Conservation (phyloP, 106 monocot species). For the Apostasia ramifera region DNA sequence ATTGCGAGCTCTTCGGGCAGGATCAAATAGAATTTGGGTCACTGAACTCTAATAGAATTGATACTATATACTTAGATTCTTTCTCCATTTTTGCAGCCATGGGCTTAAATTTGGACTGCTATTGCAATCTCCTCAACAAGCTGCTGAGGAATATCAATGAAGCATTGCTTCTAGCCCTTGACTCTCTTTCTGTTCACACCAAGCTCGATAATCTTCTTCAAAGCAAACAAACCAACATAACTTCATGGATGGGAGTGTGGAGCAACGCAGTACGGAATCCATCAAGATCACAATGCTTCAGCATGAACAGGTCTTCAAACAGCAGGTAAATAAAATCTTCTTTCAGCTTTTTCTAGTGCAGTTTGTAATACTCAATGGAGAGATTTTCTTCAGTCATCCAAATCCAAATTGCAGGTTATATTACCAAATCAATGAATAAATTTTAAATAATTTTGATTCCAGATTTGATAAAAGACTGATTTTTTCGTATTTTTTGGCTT, state of each 20-base stretch:
- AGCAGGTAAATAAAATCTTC: slow-evolving; percentile 33
- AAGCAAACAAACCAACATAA: slow-evolving; percentile 2
- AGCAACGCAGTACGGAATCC: slow-evolving; percentile 23
- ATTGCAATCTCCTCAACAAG: slow-evolving; percentile 8
- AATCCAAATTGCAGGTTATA: too few species aligned
- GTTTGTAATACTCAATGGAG: too few species aligned
- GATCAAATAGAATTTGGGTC: too few species aligned
- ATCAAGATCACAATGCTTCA: slow-evolving; percentile 42
- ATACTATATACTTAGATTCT: neutral
- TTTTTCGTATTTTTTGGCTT: neutral
- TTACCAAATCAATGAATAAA: neutral
- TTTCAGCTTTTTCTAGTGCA: neutral
- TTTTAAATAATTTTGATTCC: neutral
- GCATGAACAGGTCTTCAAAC: slow-evolving; percentile 53
- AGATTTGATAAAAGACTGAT: neutral
- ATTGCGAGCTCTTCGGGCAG: too few species aligned
- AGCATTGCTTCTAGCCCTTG: neutral
- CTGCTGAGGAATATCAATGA: slow-evolving; percentile 5
- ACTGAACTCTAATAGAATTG: too few species aligned
- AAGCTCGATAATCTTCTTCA: neutral
- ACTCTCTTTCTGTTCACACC: neutral
- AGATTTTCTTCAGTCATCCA: neutral
- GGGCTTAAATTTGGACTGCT: slow-evolving; percentile 11
- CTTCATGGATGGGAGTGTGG: slow-evolving; percentile 26
- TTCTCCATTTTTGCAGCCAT: slow-evolving; percentile 12